A percentile compares a stretch with the other conserved stretches of the same genome.
These are phyloP conservation scores for Tetrahymena borealis DNA, from an alignment of 73 alveolate species.

Conservation along the genomic window DNA sequence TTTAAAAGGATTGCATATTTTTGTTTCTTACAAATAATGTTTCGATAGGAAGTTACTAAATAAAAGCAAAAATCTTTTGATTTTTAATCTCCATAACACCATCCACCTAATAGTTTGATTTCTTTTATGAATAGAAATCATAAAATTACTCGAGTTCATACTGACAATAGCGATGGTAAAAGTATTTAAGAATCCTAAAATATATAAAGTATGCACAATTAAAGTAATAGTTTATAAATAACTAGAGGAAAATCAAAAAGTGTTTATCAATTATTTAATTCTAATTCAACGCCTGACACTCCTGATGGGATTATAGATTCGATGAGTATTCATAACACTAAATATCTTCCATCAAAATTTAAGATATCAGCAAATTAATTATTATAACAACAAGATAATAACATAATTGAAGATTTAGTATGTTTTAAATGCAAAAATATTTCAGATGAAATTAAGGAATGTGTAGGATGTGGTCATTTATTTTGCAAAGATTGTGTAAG, in stretches of 20 bases:
- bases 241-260: not conserved
- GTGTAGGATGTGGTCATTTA: not conserved
- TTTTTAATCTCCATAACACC: not conserved
- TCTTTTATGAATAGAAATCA: not conserved
- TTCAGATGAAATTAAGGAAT: not conserved
- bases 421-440: not conserved
- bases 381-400: not conserved
- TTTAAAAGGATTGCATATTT: no score
- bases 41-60: not conserved
- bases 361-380: not conserved
- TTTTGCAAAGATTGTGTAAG: not conserved
- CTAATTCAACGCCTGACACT: not conserved
- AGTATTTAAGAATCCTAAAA: not conserved
- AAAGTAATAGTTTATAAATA: not conserved
- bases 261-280: not conserved
- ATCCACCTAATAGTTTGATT: not conserved
- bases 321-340: not conserved
- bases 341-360: not conserved
- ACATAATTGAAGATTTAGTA: not conserved
- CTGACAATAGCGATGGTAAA: not conserved
- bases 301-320: not conserved
- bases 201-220: not conserved
- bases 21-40: no score
- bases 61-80: not conserved
- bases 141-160: not conserved